A percentile compares a stretch with the other conserved stretches of the same genome.
phyloP scores from a whole-genome alignment of 345 rosid genomes.

The Melaleuca alternifolia region DNA sequence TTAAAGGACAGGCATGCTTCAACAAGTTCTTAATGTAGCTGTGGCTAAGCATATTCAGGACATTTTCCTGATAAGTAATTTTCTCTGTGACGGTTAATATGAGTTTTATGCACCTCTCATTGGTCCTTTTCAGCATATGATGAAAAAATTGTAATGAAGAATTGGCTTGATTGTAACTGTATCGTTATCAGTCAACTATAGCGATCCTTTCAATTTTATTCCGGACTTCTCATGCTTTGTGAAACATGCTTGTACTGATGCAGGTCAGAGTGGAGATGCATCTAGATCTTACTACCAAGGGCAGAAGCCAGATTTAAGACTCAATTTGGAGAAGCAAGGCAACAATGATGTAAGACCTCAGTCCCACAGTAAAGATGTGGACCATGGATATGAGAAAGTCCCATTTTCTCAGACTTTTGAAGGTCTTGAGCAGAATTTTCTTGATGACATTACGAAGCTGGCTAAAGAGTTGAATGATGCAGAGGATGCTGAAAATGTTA shows the following conservation, averaged over 20 bases:
- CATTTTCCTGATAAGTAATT: neutral
- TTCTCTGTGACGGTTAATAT: neutral
- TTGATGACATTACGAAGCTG: conserved; percentile 56
- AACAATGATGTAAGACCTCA: conserved; percentile 41
- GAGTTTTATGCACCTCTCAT: neutral
- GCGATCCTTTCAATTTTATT: neutral
- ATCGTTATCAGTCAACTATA: neutral
- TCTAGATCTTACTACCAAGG: conserved; percentile 57
- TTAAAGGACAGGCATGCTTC: neutral
- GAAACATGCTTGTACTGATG: conserved; percentile 8
- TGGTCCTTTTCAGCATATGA: neutral
- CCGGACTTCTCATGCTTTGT: neutral
- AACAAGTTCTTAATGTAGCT: neutral
- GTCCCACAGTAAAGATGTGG: conserved; percentile 41
- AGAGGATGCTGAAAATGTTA: conserved; percentile 71
- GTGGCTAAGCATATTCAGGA: neutral
- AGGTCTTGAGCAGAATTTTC: conserved; percentile 60
- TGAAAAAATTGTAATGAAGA: neutral
- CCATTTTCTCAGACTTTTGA: conserved; percentile 40
- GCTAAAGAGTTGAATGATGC: conserved; percentile 64
- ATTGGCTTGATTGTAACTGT: neutral
- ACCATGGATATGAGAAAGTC: conserved; percentile 40
- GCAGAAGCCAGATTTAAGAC: conserved; percentile 35
- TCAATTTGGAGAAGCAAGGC: conserved; percentile 39
- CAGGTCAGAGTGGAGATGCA: conserved; percentile 65